Conservation (phyloP, 805 yeast genomes). For the Ogataea pini region DNA sequence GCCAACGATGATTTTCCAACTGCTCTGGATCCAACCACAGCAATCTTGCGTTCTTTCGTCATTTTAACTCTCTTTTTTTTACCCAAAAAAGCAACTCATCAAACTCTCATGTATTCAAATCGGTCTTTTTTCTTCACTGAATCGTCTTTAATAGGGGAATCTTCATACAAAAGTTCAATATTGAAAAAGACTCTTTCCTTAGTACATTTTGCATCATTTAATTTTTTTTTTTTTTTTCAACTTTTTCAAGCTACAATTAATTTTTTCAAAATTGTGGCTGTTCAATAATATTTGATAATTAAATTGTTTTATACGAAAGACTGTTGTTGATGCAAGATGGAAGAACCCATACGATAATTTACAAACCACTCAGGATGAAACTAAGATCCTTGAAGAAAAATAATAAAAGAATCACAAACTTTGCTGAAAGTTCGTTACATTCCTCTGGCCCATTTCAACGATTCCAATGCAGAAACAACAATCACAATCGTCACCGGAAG, state of each 20-base stretch:
- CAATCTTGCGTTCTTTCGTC: constrained; percentile 66
- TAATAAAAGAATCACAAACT: not conserved
- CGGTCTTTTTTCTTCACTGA: too few relatives aligned
- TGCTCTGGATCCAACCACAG: constrained; percentile 84
- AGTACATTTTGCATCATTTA: too few relatives aligned
- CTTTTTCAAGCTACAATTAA: not conserved
- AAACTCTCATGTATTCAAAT: too few relatives aligned
- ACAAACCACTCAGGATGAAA: constrained; percentile 2
- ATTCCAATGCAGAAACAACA: constrained; percentile 66
- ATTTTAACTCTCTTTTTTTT: constrained; percentile 7
- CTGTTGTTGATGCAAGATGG: constrained; percentile 7
- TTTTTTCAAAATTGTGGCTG: not conserved
- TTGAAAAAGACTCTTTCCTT: too few relatives aligned
- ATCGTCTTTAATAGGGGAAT: too few relatives aligned
- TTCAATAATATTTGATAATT: not conserved
- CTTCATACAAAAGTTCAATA: too few relatives aligned
- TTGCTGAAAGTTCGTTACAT: not conserved
- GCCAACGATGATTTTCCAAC: constrained; percentile 88
- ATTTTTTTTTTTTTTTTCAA: not conserved
- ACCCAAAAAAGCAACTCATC: too few relatives aligned
- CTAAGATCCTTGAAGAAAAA: not conserved
- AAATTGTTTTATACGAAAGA: not conserved
- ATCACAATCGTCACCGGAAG: constrained; percentile 74
- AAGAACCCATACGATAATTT: constrained; percentile 4
- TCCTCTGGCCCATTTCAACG: constrained; percentile 39